Evolutionary conservation across 139 green algal genomes (phyloP), one percentile per base, ranked within the genome.

Genomic region (Raphidocelis subcapitata): DNA sequence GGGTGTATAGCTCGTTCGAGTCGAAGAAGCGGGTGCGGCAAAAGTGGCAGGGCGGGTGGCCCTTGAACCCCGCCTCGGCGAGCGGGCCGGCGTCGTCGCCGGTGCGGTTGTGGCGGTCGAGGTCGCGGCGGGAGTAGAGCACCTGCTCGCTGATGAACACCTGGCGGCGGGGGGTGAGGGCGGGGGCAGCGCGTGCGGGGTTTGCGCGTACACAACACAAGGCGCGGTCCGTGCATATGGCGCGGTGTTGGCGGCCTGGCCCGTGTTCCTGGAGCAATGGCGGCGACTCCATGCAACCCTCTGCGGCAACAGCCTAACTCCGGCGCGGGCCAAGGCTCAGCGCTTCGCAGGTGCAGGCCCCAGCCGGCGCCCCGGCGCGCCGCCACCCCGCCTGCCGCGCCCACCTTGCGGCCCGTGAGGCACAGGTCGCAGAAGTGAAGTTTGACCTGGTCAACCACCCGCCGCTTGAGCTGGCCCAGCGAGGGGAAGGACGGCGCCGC

Each of bases 61-160:
- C 84, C 71, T 95, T 96, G 86, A 99, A 99, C 23, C 89, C 90
- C 15, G 65, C 81, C 44, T 90, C 84, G n/a, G 91, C 90, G 56
- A 98, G 57, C 8, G 91, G 83, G 0, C 93, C 93, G 2, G 79
- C 75, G 29, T 82, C 62, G 65, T 98, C 93, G 1, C 93, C 93
- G 1, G 62, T 76, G 47, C 74, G 79, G 74, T 86, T 74, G 86
- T 99, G 95, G 33, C 72, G 63, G 24, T 95, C 79, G 63, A 99
- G 80, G 46, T 93, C 81, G 5, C 69, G 35, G 73, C 85, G 85
- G 44, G 64, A 93, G 86, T 99, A 99, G 46, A 95, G 44, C 29
- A 92, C 52, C 87, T 98, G 94, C 84, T 98, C 94, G 36, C 80
- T 79, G 20, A 97, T 60, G 63, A 98, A 98, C 36, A 97, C 88